Base-by-base conservation (phyloP, 306 rosid genomes). In the Cicer yamashitae region DNA sequence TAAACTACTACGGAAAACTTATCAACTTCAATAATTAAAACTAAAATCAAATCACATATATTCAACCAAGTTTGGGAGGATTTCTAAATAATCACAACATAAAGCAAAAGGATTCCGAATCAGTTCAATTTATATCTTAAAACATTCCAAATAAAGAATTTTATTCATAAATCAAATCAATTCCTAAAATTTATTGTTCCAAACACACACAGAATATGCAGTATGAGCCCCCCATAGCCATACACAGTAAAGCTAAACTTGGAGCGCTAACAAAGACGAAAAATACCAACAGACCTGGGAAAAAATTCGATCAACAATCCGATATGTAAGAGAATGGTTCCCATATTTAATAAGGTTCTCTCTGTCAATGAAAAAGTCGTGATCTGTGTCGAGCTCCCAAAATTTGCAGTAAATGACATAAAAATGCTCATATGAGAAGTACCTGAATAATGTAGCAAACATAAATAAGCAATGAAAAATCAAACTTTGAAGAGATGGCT, bases 301-400 rank as follows among this genome's bases (percentile, higher is more conserved):
- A 86, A 96, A 96, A 83, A 96, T 87, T 89, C 99, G 89, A 89
- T 96, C 99, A 77, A 96, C 98, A 86, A 96, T 92, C 87, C 99
- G 87, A 85, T 90, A 96, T 51, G 99, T 96, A 84, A 96, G 99
- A 14, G 99, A 91, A 83, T 96, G 99, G 85, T 96, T 96, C 78
- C 98, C 99, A 88, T 92, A 96, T 92, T 93, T 89, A 82, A 90
- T 96, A 85, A 96, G 97, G 89, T 96, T 96, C 82, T 96, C 99
- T 85, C 89, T 96, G 84, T 96, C 97, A 68, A 96, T 90, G 75
- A 92, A 82, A 85, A 96, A 96, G 87, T 96, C 99, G 77, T 92
- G 99, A 84, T 96, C 99, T 18, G 92, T 86, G 85, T 96, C 99
- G 88, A 96, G 92, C 94, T 96, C 99, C 99, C 99, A 96, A 84